Percentiles rank a stretch among this genome's conserved stretches.
Evolutionary conservation across 352 stramenopile genomes (phyloP).

Genomic region (Phytophthora vignae): DNA sequence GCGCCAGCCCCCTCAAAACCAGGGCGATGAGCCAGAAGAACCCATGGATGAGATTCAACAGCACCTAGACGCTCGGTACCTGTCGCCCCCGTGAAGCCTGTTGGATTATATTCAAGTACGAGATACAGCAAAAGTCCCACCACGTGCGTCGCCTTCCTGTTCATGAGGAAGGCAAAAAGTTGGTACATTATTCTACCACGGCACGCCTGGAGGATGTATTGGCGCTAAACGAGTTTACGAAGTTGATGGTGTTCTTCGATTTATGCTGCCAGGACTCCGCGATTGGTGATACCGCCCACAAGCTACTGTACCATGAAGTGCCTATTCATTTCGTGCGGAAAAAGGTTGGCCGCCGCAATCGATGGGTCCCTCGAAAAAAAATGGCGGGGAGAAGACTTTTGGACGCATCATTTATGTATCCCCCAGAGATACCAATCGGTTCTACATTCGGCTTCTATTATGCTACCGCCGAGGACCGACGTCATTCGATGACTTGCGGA

Average conservation of each 20-base stretch:
- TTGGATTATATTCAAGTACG: slow-evolving; percentile 18
- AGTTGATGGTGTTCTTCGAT: not conserved
- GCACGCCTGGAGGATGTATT: not conserved
- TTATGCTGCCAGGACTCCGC: not conserved
- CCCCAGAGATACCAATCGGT: slow-evolving; percentile 2
- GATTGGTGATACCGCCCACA: not conserved
- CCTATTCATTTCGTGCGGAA: slow-evolving; percentile 12
- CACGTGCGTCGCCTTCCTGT: slow-evolving; percentile 1
- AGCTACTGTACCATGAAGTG: slow-evolving; percentile 11
- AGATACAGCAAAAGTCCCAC: slow-evolving; percentile 2
- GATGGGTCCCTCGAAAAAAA: not conserved
- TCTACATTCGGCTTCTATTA: slow-evolving; percentile 6
- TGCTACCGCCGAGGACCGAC: not conserved
- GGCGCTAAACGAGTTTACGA: not conserved
- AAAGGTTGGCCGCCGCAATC: not conserved
- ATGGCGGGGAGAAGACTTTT: slow-evolving; percentile 1
- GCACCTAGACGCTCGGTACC: slow-evolving; percentile 10
- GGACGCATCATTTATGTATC: slow-evolving; percentile 13
- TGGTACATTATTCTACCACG: not conserved
- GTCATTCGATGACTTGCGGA: slow-evolving; percentile 6
- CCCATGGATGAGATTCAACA: not conserved
- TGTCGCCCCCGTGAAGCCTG: slow-evolving; percentile 3
- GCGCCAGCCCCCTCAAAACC: not conserved
- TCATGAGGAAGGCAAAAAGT: not conserved
- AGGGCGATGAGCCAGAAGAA: not conserved